Evolutionary conservation across 306 rosid genomes (phyloP).

Genomic region (Trifolium fragiferum): DNA sequence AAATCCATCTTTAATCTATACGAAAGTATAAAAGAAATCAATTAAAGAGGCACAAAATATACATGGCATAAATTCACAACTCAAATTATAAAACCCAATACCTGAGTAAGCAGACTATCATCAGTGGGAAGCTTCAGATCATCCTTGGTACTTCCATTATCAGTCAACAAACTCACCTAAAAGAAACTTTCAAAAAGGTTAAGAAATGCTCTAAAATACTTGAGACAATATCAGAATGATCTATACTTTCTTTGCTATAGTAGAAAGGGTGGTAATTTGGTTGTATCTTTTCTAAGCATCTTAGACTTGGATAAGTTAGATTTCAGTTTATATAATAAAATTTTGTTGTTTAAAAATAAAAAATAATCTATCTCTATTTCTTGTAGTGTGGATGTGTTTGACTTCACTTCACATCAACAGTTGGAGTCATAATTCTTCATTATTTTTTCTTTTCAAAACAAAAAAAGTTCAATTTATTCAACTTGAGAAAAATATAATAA

Average conservation of each 20-base stretch:
- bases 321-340: too few species aligned
- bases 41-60: constrained; percentile 4
- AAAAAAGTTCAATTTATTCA: not conserved
- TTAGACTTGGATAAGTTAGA: too few species aligned
- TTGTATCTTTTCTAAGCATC: too few species aligned
- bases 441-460: constrained; percentile 2
- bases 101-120: constrained; percentile 67
- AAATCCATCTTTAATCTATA: constrained; percentile 73
- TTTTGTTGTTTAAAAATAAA: too few species aligned
- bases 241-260: too few species aligned
- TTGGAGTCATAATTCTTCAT: not conserved
- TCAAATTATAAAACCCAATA: not conserved
- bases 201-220: too few species aligned
- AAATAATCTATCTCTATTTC: not conserved
- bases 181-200: constrained; percentile 24
- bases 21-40: constrained; percentile 12
- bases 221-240: not conserved
- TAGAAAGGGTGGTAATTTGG: too few species aligned
- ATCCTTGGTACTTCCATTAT: constrained; percentile 79
- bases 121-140: constrained; percentile 83
- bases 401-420: not conserved
- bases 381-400: not conserved
- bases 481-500: not conserved
- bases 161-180: constrained; percentile 76
- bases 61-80: not conserved